Base-by-base conservation (phyloP, 2,329 filamentous ascomycete genomes). In the Pseudocercospora macadamiae region DNA sequence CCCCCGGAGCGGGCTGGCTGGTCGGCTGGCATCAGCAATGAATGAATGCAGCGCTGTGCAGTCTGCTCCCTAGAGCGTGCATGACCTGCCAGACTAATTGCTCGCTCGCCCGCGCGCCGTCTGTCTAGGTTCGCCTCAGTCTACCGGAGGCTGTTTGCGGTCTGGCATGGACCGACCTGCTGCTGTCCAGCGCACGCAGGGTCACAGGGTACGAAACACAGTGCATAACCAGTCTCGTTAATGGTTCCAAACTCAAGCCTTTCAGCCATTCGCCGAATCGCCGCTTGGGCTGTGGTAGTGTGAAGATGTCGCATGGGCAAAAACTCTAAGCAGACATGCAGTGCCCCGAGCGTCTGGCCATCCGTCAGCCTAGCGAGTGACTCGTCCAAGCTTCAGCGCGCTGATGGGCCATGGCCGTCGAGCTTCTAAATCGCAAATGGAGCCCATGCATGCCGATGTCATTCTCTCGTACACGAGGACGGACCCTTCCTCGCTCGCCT, bases 381-480 rank as follows among this genome's bases (percentile, higher is more conserved):
- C 55, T 49, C 42, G 42, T 21, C 21, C 42, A 47, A 47, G 42
- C 42, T 47, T 47, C 42, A 47, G 42, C 23, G 42, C 42, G 42
- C 23, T 26, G 23, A 47, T 25, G 42, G 21, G 42, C 23, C 42
- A 26, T 26, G 42, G 42, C 42, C 42, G 42, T 47, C 42, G 39
- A 32, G n/a, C 48, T 26, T 18, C 51, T 53, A 47, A 34, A 36
- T 45, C 53, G 55, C 59, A 55, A 45, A 32, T 60, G 54, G 30
- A 36, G 42, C 26, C 48, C 54, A 54, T 60, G 58, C 58, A 44
- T 25, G 55, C 55, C 59, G 59, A 61, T 61, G 59, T 61, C 59
- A 61, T 54, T 44, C 36, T 34, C 52, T 32, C 18, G 52, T 58
- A 58, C 47, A 61, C 55, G 51, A 55, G 23, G 52, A 34, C 47